These are phyloP conservation scores for Cocos nucifera DNA, from an alignment of 176 grass and related monocot genomes.

Conservation along the genomic window DNA sequence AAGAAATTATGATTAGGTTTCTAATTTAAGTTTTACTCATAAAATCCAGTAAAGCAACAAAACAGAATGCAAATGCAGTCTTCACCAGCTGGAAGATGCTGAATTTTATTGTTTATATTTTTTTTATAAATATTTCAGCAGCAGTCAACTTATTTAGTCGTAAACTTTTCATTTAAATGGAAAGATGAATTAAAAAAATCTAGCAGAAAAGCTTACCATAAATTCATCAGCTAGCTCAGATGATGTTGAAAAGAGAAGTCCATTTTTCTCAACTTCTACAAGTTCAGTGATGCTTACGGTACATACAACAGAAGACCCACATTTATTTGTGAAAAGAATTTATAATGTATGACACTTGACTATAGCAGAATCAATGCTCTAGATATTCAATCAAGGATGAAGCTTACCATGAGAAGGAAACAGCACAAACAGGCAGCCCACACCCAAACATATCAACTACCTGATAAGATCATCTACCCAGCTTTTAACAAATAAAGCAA, in stretches of 20 bases:
- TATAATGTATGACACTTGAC: no score
- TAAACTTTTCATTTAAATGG: no score
- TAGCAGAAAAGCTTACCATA: slow-evolving; percentile 38
- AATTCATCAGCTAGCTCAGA: slow-evolving; percentile 97
- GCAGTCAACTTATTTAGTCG: no score
- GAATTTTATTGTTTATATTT: no score
- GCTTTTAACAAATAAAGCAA: background rate
- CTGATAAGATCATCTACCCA: slow-evolving; percentile 22
- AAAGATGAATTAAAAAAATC: background rate
- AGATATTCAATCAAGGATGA: no score
- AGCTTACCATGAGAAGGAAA: slow-evolving; percentile 88
- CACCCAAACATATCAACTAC: slow-evolving; percentile 99
- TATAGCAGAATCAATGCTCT: no score
- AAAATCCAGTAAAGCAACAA: background rate
- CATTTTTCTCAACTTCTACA: slow-evolving; percentile 74
- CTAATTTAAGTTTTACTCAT: no score
- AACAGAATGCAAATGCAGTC: background rate
- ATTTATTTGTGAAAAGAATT: background rate
- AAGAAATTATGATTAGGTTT: no score
- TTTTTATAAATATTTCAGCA: no score
- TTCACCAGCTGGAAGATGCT: background rate
- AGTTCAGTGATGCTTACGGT: slow-evolving; percentile 80
- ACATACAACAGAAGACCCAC: slow-evolving; percentile 13
- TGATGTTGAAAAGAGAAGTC: slow-evolving; percentile 83
- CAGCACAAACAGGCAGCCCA: slow-evolving; percentile 93